Conservation (phyloP, 495 filamentous ascomycete species). For the Hypoxylon cercidicola region DNA sequence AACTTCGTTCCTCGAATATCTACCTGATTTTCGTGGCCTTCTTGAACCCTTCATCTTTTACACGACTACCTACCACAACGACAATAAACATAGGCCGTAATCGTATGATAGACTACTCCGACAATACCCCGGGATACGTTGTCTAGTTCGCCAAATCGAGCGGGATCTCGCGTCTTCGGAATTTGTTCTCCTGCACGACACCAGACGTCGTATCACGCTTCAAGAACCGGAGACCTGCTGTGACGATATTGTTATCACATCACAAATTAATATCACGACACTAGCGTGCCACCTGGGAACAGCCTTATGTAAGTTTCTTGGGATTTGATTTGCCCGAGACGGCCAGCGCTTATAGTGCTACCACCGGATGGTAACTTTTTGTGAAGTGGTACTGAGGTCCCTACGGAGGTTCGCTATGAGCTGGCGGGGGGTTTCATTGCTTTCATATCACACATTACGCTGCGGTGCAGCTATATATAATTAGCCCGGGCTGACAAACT, state of each 20-base stretch:
- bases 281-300: conserved; percentile 18
- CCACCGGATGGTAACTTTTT: conserved; percentile 14
- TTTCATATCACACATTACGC: neutral
- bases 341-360: conserved; percentile 13
- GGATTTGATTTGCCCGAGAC: conserved; percentile 25
- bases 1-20: neutral
- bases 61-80: neutral
- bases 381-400: conserved; percentile 12
- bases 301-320: conserved; percentile 35
- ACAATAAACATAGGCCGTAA: conserved; percentile 1
- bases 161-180: conserved; percentile 31
- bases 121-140: neutral
- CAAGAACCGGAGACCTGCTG: conserved; percentile 12
- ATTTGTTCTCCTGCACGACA: conserved; percentile 23
- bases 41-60: conserved; percentile 1
- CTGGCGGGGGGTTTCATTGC: neutral
- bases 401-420: too few relatives aligned
- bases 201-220: conserved; percentile 14
- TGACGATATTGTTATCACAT: conserved; percentile 27
- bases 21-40: neutral
- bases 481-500: conserved; percentile 25
- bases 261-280: conserved; percentile 23
- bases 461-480: conserved; percentile 17
- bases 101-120: neutral
- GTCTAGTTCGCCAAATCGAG: conserved; percentile 30